Conservation (phyloP, 2,329 filamentous ascomycete species). For the Ploettnerulaceae sp. region DNA sequence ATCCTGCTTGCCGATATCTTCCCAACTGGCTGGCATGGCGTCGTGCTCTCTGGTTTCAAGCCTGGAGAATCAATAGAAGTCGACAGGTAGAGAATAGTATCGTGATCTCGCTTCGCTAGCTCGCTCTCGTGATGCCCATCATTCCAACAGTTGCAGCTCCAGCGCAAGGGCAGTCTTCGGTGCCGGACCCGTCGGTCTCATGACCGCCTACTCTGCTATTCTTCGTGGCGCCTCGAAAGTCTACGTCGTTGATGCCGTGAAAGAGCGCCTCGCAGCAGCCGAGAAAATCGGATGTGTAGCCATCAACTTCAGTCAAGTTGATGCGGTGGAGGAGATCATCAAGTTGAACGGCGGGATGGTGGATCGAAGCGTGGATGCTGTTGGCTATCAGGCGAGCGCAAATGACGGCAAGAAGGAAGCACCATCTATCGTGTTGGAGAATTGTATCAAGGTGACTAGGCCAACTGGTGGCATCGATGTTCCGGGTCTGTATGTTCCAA, state of each 20-base stretch:
- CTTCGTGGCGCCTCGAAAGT: constrained; percentile 57
- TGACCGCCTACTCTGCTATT: constrained; percentile 60
- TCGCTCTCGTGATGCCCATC: too few relatives aligned
- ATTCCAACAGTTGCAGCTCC: too few relatives aligned
- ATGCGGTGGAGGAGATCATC: constrained; percentile 57
- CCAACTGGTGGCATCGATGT: constrained; percentile 32
- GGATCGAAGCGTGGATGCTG: constrained; percentile 59
- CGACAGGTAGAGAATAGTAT: too few relatives aligned
- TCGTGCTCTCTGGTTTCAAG: constrained; percentile 53
- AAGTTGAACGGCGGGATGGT: constrained; percentile 54
- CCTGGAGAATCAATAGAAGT: constrained; percentile 57
- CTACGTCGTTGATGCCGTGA: constrained; percentile 58
- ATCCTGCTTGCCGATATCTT: constrained; percentile 48
- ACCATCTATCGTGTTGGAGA: constrained; percentile 46
- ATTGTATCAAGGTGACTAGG: constrained; percentile 30
- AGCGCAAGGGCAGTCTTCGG: constrained; percentile 64
- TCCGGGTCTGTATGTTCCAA: constrained; percentile 35
- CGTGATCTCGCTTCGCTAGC: too few relatives aligned
- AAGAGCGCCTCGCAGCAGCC: constrained; percentile 53
- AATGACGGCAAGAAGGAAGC: constrained; percentile 52
- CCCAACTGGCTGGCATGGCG: constrained; percentile 51
- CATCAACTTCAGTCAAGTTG: constrained; percentile 55
- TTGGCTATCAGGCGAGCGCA: constrained; percentile 59
- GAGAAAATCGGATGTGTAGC: constrained; percentile 57
- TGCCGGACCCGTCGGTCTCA: constrained; percentile 59